Evolutionary conservation across 2,329 filamentous ascomycete genomes (phyloP).

Genomic region (Penicillium hordei): DNA sequence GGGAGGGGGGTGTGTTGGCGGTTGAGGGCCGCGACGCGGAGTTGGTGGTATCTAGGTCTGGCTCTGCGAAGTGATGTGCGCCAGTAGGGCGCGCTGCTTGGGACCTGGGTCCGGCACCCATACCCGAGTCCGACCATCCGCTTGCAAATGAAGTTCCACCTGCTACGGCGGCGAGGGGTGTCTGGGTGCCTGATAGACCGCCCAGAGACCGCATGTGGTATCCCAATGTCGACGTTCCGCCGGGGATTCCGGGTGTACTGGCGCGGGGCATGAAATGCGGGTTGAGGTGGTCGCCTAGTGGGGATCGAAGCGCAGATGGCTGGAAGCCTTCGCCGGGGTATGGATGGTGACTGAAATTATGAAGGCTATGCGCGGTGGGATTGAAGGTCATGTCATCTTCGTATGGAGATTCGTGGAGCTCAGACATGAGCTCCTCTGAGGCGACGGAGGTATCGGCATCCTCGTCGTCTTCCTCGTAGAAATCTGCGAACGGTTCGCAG

Average conservation of each 20-base stretch:
- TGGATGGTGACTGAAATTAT: slow-evolving; percentile 26
- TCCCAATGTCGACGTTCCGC: slow-evolving; percentile 50
- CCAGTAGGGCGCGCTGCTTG: slow-evolving; percentile 16
- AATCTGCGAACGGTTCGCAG: slow-evolving; percentile 90
- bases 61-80: slow-evolving; percentile 31
- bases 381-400: slow-evolving; percentile 33
- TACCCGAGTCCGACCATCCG: slow-evolving; percentile 37
- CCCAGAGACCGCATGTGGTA: slow-evolving; percentile 51
- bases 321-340: slow-evolving; percentile 32
- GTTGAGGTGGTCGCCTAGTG: slow-evolving; percentile 41
- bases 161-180: slow-evolving; percentile 49
- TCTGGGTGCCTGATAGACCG: slow-evolving; percentile 51
- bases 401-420: slow-evolving; percentile 30
- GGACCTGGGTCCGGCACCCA: slow-evolving; percentile 22
- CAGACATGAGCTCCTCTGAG: slow-evolving; percentile 35
- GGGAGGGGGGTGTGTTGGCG: slow-evolving; percentile 38
- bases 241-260: slow-evolving; percentile 49
- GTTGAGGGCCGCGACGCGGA: slow-evolving; percentile 47
- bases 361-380: slow-evolving; percentile 21
- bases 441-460: slow-evolving; percentile 47
- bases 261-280: slow-evolving; percentile 46
- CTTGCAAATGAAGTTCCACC: slow-evolving; percentile 44
- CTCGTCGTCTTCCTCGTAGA: slow-evolving; percentile 77
- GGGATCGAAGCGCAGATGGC: slow-evolving; percentile 37
- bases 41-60: slow-evolving; percentile 38